Evolutionary conservation across 2,329 filamentous ascomycete species (phyloP).

Genomic region (Cadophora luteo-olivacea): DNA sequence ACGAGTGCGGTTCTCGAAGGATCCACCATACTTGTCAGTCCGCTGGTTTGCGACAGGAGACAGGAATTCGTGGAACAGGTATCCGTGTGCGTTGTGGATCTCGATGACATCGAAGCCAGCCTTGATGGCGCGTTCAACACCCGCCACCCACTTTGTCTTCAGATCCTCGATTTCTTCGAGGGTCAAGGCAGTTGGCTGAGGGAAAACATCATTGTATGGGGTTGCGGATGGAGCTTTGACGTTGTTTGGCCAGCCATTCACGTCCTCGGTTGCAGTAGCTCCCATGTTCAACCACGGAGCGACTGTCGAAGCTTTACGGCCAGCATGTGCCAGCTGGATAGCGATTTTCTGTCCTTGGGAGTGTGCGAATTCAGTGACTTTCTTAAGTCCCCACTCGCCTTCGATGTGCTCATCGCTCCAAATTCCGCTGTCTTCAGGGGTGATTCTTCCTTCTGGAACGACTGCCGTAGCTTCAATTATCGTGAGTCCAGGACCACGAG

Average conservation of each 20-base stretch:
- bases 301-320: slow-evolving; percentile 68
- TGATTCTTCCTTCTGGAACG: slow-evolving; percentile 78
- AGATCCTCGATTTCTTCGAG: slow-evolving; percentile 70
- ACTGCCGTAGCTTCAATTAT: slow-evolving; percentile 83
- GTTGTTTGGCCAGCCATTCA: slow-evolving; percentile 63
- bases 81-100: slow-evolving; percentile 82
- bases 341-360: slow-evolving; percentile 77
- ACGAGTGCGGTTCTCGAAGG: slow-evolving; percentile 74
- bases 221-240: slow-evolving; percentile 59
- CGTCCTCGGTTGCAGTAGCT: slow-evolving; percentile 56
- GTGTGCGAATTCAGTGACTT: slow-evolving; percentile 80
- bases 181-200: slow-evolving; percentile 71
- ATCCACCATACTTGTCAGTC: slow-evolving; percentile 71
- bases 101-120: slow-evolving; percentile 78
- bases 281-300: slow-evolving; percentile 67
- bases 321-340: slow-evolving; percentile 84
- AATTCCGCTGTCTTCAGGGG: slow-evolving; percentile 78
- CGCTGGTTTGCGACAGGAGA: slow-evolving; percentile 74
- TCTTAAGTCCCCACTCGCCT: slow-evolving; percentile 59
- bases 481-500: slow-evolving; percentile 75
- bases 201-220: slow-evolving; percentile 66
- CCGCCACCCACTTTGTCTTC: slow-evolving; percentile 66
- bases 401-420: slow-evolving; percentile 87
- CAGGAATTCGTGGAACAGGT: slow-evolving; percentile 74
- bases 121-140: slow-evolving; percentile 64